Conservation (phyloP, 2,329 filamentous ascomycete species). For the Clonostachys rhizophaga region DNA sequence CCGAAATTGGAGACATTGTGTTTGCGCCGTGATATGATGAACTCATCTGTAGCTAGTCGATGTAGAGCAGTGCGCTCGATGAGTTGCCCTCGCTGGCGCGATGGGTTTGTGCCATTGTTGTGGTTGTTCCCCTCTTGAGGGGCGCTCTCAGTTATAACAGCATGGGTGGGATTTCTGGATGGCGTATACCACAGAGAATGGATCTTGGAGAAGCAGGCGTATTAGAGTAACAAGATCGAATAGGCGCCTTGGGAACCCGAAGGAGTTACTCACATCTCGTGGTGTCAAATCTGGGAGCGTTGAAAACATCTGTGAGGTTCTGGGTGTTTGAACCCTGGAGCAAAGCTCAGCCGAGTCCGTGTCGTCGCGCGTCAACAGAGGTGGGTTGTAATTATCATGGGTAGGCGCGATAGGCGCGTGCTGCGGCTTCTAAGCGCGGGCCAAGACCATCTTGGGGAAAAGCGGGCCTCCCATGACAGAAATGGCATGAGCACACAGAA, state of each 20-base stretch:
- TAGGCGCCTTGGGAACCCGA: neutral
- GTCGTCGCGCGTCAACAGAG: conserved; percentile 9
- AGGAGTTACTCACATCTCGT: conserved; percentile 53
- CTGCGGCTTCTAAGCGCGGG: neutral
- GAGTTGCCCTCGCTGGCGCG: conserved; percentile 35
- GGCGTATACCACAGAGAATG: conserved; percentile 72
- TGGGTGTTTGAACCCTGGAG: neutral
- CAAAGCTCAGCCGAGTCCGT: neutral
- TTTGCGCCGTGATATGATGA: conserved; percentile 70
- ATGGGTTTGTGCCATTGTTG: conserved; percentile 7
- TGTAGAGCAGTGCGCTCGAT: conserved; percentile 60
- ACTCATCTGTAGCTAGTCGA: conserved; percentile 71
- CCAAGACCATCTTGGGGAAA: conserved; percentile 1
- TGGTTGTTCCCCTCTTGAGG: conserved; percentile 20
- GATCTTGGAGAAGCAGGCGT: conserved; percentile 40
- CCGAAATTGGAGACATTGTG: conserved; percentile 83
- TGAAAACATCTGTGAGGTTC: conserved; percentile 45
- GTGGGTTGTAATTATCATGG: neutral
- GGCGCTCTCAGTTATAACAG: conserved; percentile 23
- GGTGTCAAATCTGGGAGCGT: conserved; percentile 64
- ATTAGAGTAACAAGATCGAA: neutral
- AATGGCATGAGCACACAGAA: no score
- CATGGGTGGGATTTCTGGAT: conserved; percentile 43
- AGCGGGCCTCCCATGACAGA: no score
- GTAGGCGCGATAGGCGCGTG: no score